These are phyloP conservation scores for Nidularia sp. DNA, from an alignment of 768 basidiomycete genomes.

Conservation along the genomic window DNA sequence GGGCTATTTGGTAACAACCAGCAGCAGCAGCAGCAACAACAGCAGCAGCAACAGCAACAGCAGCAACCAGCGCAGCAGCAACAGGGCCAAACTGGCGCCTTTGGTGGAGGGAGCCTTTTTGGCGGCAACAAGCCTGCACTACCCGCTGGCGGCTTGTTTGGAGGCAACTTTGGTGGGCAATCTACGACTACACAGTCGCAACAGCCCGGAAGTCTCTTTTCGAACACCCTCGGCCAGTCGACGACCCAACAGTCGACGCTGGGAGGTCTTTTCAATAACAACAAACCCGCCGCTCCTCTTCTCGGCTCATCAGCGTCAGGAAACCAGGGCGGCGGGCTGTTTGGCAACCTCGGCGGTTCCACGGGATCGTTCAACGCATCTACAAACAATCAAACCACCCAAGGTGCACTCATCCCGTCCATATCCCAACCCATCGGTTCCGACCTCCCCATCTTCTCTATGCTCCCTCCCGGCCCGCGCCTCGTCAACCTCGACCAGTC, in stretches of 20 bases:
- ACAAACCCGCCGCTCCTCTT: constrained; percentile 45
- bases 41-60: constrained; percentile 18
- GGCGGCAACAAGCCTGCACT: constrained; percentile 34
- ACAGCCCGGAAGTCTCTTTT: constrained; percentile 36
- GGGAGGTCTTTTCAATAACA: constrained; percentile 46
- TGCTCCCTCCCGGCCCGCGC: constrained; percentile 71
- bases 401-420: constrained; percentile 73
- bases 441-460: constrained; percentile 68
- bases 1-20: constrained; percentile 10
- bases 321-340: constrained; percentile 34
- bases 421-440: constrained; percentile 81
- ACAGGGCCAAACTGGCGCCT: constrained; percentile 15
- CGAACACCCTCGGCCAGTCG: constrained; percentile 44
- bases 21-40: constrained; percentile 18
- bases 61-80: constrained; percentile 27
- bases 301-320: constrained; percentile 39
- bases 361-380: constrained; percentile 29
- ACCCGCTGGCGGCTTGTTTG: constrained; percentile 30
- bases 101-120: constrained; percentile 33
- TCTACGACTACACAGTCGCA: constrained; percentile 23
- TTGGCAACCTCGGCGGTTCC: constrained; percentile 16
- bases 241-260: constrained; percentile 37
- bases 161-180: constrained; percentile 35
- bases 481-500: constrained; percentile 54
- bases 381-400: constrained; percentile 36